Evolutionary conservation across 2,329 filamentous ascomycete species (phyloP), one percentile per base, ranked within the genome.

Genomic region (Stachybotrys chlorohalonatus): DNA sequence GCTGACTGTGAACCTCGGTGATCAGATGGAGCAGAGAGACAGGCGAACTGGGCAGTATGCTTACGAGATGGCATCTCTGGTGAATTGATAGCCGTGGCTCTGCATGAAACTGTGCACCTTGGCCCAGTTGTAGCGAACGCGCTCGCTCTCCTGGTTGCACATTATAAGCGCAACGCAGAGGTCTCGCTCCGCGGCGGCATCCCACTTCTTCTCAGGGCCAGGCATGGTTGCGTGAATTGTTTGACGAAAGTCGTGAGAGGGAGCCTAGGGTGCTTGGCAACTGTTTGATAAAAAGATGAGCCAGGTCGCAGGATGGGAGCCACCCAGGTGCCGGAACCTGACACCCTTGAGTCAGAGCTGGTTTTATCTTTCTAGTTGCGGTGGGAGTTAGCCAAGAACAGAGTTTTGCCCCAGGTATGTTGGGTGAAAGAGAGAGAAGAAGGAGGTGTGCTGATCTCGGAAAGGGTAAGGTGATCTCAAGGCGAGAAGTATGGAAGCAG

Each of bases 21-120:
- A 24, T 24, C 4, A 24, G 24, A 24, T 47, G 11, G 42, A 8
- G 31, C 7, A n/a, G 15, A 52, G 11, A 11, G 31, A 49, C 7
- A 5, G 45, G 31, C 11, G n/a, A 31, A 48, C 0, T 9, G 7
- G 16, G 51, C n/a, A 11, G 24, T 7, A 36, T 11, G 65, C 70
- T 46, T 61, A 74, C 72, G 62, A 66, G 45, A 74, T 66, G 39
- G 72, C 72, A n/a, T 70, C 69, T 39, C 69, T 67, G 54, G 67
- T 69, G 36, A 73, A 74, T 8, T 54, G 39, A 30, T 73, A 68
- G 9, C 70, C 70, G 15, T 69, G 62, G 2, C 54, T 24, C 2
- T 51, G 55, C 71, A 74, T 73, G 42, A 68, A 57, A 7, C 53
- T 52, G 52, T 64, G 62, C 4, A 70, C 60, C 31, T 58, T 62